Base-by-base conservation (phyloP, 768 basidiomycete genomes). In the Calocybe cyanea region DNA sequence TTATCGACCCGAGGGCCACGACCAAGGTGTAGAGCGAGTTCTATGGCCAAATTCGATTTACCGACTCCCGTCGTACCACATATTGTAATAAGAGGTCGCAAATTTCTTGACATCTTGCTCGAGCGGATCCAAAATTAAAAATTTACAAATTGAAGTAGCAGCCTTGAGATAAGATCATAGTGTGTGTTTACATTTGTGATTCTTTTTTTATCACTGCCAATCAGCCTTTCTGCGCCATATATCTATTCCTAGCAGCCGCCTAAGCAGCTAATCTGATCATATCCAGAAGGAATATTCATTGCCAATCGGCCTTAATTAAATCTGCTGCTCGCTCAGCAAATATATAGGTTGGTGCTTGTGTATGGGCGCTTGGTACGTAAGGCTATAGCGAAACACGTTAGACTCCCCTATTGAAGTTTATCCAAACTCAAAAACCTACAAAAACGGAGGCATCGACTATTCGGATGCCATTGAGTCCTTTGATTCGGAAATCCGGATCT, bases 61-160 rank as follows among this genome's bases (percentile, higher is more conserved):
- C 96, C 96, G 13, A 94, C 92, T 18, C 95, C 88, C 19, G 95
- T 99, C 0, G 95, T 93, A 25, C 95, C 95, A 49, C 91, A 90
- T 41, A 98, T 82, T 14, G 85, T 77, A 43, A 98, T 80, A 54
- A 96, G 67, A 17, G 89, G 87, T 23, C 71, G 73, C 33, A 77
- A 57, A 47, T 75, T 74, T 73, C 41, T 21, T n/a, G 25, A 28
- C 25, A 28, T 28, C 25, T 11, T 11, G 25, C 25, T 28, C 5
- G 25, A 11, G 25, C 11, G 25, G 25, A 28, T 5, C 25, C 25
- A 5, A 11, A 28, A 28, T 28, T 11, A 28, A 28, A 28, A 28
- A 28, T 28, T 28, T 28, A 28, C 11, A 11, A 28, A 28, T 11
- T 6, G 11, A n/a, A n/a, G n/a, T n/a, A n/a, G n/a, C n/a, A n/a